phyloP scores from a whole-genome alignment of 148 eudicot species.

The Arbutus unedo region DNA sequence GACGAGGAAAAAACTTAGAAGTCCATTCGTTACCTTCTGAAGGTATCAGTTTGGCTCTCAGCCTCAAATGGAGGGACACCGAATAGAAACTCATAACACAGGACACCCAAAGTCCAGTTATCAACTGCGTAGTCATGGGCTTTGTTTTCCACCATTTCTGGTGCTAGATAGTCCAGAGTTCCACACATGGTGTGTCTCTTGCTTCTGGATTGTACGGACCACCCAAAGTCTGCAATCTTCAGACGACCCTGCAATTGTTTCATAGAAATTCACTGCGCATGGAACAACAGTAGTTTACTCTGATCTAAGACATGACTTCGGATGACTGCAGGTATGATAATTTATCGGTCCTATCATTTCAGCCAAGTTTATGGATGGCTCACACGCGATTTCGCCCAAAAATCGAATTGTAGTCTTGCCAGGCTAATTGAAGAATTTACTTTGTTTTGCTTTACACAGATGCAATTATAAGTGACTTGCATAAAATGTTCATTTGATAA shows the following conservation, averaged over 20 bases:
- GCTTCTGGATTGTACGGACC: constrained; percentile 82
- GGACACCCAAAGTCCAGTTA: constrained; percentile 85
- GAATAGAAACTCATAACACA: constrained; percentile 82
- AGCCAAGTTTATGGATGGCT: background rate
- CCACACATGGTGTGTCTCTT: constrained; percentile 93
- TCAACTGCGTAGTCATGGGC: constrained; percentile 88
- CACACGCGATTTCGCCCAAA: too few species aligned
- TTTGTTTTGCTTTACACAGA: background rate
- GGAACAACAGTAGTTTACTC: background rate
- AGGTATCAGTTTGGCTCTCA: constrained; percentile 74
- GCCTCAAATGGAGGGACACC: constrained; percentile 94
- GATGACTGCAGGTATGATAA: background rate
- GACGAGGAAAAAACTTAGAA: background rate
- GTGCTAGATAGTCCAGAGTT: constrained; percentile 89
- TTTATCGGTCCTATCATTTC: background rate
- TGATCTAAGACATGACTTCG: background rate
- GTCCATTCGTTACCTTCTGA: constrained; percentile 42
- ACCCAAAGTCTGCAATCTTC: constrained; percentile 91
- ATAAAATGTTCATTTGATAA: background rate
- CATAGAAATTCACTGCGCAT: background rate
- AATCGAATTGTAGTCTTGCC: background rate
- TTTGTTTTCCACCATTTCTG: constrained; percentile 92
- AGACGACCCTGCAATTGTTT: constrained; percentile 55
- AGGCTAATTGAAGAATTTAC: background rate
- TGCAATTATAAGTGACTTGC: background rate